Conservation (phyloP, 2,329 filamentous ascomycete species). For the Colletotrichum sp. region DNA sequence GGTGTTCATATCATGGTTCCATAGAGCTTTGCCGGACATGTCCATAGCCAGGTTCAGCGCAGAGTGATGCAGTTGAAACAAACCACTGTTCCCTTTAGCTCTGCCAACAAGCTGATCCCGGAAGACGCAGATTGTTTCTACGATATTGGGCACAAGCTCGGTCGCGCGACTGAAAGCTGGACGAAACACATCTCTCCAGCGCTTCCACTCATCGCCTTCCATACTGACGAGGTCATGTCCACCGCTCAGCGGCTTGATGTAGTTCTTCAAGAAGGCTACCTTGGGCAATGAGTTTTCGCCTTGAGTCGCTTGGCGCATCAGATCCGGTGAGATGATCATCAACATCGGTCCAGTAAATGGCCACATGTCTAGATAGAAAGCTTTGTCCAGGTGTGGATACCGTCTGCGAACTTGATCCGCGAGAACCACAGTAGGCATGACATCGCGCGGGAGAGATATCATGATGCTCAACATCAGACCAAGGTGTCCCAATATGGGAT, state of each 20-base stretch:
- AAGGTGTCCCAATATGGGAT: background rate
- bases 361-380: constrained; percentile 8
- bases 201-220: constrained; percentile 5
- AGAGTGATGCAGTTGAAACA: background rate
- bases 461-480: background rate
- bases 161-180: constrained; percentile 1
- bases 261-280: background rate
- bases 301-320: background rate
- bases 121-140: background rate
- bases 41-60: constrained; percentile 4
- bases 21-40: constrained; percentile 1
- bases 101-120: background rate
- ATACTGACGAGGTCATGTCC: constrained; percentile 6
- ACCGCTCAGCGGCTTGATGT: background rate
- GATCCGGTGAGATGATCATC: background rate
- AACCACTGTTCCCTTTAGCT: background rate
- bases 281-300: background rate
- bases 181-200: background rate
- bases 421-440: background rate
- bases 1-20: constrained; percentile 3
- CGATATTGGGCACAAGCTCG: background rate
- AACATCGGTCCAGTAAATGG: constrained; percentile 1
- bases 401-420: background rate
- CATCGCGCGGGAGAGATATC: background rate
- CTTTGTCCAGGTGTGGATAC: background rate